Conservation (phyloP, 352 stramenopile species). For the Globisporangium megalacanthum region DNA sequence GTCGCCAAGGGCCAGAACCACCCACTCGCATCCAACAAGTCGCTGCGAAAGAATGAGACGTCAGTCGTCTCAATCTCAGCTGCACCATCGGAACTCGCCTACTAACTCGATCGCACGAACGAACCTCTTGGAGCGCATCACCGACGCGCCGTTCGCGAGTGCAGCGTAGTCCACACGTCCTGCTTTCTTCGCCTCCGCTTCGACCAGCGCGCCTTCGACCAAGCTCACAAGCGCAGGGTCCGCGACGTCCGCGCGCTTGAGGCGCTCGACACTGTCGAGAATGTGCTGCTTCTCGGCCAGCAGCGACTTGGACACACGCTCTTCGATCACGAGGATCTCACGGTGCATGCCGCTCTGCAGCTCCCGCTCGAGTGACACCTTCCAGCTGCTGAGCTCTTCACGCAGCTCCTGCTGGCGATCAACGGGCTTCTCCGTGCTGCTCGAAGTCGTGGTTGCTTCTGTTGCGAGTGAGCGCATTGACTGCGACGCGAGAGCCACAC, state of each 20-base stretch:
- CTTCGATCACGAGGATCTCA: slow-evolving; percentile 51
- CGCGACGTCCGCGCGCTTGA: slow-evolving; percentile 43
- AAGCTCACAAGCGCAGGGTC: slow-evolving; percentile 55
- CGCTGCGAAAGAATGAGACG: slow-evolving; percentile 22
- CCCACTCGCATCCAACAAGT: slow-evolving; percentile 37
- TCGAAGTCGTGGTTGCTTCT: background rate
- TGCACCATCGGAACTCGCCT: background rate
- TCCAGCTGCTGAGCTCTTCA: slow-evolving; percentile 26
- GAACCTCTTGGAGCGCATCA: slow-evolving; percentile 58
- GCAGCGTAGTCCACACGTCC: slow-evolving; percentile 60
- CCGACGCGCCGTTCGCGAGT: slow-evolving; percentile 53
- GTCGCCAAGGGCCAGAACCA: slow-evolving; percentile 24
- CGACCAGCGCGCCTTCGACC: slow-evolving; percentile 31
- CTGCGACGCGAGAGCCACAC: slow-evolving; percentile 1
- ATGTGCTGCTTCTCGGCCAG: slow-evolving; percentile 53
- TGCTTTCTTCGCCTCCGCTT: slow-evolving; percentile 38
- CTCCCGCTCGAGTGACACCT: slow-evolving; percentile 20
- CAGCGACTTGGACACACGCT: slow-evolving; percentile 52
- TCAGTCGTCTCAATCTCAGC: background rate
- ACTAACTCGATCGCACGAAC: too few species aligned
- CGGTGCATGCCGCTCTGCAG: slow-evolving; percentile 40
- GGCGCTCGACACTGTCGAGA: slow-evolving; percentile 40
- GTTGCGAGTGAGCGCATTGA: slow-evolving; percentile 9
- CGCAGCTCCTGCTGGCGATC: slow-evolving; percentile 17
- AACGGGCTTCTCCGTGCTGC: background rate